phyloP scores from a whole-genome alignment of 345 rosid species.

The Salix arbutifolia region DNA sequence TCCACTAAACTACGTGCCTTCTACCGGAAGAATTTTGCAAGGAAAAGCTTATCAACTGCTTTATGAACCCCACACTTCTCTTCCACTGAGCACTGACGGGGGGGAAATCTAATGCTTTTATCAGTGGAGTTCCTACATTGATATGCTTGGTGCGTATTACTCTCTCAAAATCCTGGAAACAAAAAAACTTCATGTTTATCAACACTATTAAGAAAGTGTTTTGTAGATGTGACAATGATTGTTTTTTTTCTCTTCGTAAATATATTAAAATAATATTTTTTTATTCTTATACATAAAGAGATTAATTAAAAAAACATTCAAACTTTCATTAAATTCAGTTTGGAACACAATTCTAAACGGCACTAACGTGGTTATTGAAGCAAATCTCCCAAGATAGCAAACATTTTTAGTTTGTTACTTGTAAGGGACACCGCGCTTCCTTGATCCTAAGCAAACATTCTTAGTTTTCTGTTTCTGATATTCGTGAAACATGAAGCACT shows the following conservation, averaged over 20 bases:
- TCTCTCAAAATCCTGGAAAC: background rate
- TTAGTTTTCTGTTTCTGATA: background rate
- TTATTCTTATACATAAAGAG: no score
- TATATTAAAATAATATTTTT: no score
- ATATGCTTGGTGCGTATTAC: background rate
- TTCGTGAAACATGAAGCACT: conserved; percentile 1
- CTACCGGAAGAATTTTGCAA: conserved; percentile 6
- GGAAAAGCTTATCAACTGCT: conserved; percentile 22
- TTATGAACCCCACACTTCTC: conserved; percentile 11
- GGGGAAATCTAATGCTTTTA: background rate
- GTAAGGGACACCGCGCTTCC: background rate
- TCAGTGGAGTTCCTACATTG: conserved; percentile 7
- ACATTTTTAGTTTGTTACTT: background rate
- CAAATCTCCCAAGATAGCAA: background rate
- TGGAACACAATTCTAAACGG: no score
- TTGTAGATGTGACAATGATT: no score
- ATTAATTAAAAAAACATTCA: no score
- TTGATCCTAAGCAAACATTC: conserved; percentile 1
- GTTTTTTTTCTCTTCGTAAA: no score
- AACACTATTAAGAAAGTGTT: background rate
- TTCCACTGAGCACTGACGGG: conserved; percentile 11
- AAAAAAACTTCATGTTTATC: background rate
- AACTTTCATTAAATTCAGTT: no score
- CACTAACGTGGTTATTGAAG: background rate
- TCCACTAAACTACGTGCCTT: conserved; percentile 18